Percentiles rank a stretch among this genome's conserved stretches.
These are phyloP conservation scores for Tilletia setariae DNA, from an alignment of 1,284 basidiomycete genomes.

Conservation along the genomic window DNA sequence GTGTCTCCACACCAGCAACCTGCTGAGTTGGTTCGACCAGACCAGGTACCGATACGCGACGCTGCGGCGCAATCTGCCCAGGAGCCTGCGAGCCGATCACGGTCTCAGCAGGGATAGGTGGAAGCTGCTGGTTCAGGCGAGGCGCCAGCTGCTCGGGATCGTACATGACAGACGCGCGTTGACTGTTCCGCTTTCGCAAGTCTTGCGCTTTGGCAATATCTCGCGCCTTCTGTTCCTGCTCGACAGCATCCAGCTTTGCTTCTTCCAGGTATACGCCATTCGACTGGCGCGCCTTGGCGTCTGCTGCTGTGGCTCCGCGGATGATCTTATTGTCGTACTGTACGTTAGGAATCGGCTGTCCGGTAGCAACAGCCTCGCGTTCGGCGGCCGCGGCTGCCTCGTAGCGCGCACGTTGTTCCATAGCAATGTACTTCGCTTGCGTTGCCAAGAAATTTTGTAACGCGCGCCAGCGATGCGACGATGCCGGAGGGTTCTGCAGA, in stretches of 20 bases:
- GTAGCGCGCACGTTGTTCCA: slow-evolving; percentile 52
- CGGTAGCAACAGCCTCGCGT: not conserved
- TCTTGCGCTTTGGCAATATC: slow-evolving; percentile 32
- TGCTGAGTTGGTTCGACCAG: not conserved
- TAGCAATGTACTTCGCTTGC: slow-evolving; percentile 57
- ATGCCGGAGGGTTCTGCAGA: slow-evolving; percentile 59
- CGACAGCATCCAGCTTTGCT: slow-evolving; percentile 22
- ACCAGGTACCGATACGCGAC: not conserved
- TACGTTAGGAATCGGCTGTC: slow-evolving; percentile 5
- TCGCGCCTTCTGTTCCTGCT: slow-evolving; percentile 35
- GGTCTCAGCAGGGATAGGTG: not conserved
- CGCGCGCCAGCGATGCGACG: slow-evolving; percentile 59
- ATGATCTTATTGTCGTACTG: slow-evolving; percentile 19
- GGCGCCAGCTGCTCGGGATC: not conserved
- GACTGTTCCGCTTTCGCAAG: not conserved
- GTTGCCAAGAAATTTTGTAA: slow-evolving; percentile 59
- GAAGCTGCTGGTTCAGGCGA: slow-evolving; percentile 10
- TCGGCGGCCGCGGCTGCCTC: slow-evolving; percentile 7
- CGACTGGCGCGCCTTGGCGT: slow-evolving; percentile 23
- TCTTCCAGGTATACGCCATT: slow-evolving; percentile 25
- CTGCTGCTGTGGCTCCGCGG: slow-evolving; percentile 26
- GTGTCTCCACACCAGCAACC: not conserved
- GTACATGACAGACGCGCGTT: not conserved
- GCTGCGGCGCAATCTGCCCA: not conserved
- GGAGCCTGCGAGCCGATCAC: not conserved